Evolutionary conservation across 257 asterid species (phyloP).

Genomic region (Petunia secreta): DNA sequence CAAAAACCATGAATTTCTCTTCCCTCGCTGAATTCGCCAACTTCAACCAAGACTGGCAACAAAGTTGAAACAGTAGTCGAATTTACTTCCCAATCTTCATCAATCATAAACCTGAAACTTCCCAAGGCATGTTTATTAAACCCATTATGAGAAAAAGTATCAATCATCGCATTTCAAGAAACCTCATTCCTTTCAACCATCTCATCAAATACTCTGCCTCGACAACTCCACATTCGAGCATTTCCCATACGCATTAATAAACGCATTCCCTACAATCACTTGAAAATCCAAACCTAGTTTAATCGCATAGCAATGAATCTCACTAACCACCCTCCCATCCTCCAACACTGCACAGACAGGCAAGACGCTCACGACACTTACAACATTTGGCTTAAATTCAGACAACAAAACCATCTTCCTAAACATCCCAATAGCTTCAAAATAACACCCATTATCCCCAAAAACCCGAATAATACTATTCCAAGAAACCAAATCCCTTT

Average conservation of each 20-base stretch:
- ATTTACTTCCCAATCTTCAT: constrained; percentile 37
- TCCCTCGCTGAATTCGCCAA: constrained; percentile 43
- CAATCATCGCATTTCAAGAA: constrained; percentile 72
- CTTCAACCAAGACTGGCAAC: constrained; percentile 60
- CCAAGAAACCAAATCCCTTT: constrained; percentile 72
- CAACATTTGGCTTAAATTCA: constrained; percentile 51
- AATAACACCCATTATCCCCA: constrained; percentile 39
- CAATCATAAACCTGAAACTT: constrained; percentile 58
- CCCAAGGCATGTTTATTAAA: constrained; percentile 44
- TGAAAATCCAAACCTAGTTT: constrained; percentile 62
- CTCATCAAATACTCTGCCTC: constrained; percentile 46
- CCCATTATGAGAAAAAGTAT: constrained; percentile 49
- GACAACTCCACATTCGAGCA: constrained; percentile 54
- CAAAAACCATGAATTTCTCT: constrained; percentile 71
- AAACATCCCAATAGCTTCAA: constrained; percentile 48
- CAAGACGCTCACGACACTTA: constrained; percentile 60
- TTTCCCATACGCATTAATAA: constrained; percentile 73
- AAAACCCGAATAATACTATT: constrained; percentile 57
- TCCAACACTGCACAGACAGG: constrained; percentile 56
- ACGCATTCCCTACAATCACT: constrained; percentile 57
- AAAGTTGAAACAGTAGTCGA: constrained; percentile 62
- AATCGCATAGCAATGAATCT: constrained; percentile 53
- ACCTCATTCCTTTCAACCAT: constrained; percentile 64
- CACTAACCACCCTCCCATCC: constrained; percentile 44
- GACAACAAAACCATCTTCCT: constrained; percentile 45